These are phyloP conservation scores for Taiozyma sp. DNA, from an alignment of 1,139 yeast species.

Conservation along the genomic window DNA sequence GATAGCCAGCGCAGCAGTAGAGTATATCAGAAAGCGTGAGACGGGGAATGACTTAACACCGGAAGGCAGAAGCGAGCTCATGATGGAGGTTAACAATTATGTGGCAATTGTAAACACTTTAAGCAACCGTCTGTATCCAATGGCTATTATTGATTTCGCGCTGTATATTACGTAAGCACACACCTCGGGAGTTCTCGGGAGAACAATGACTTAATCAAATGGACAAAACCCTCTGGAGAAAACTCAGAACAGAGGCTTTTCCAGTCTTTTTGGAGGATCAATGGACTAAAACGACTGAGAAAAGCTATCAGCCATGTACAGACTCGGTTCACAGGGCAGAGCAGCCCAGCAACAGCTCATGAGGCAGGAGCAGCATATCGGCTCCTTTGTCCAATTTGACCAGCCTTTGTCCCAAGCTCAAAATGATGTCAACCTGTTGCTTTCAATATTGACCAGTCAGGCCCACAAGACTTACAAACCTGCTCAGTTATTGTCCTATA, in stretches of 20 bases:
- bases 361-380: slow-evolving; percentile 8
- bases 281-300: too few species aligned
- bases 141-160: too few species aligned
- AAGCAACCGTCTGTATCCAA: too few species aligned
- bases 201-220: background rate
- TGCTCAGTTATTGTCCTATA: slow-evolving; percentile 38
- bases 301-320: slow-evolving; percentile 16
- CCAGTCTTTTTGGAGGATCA: too few species aligned
- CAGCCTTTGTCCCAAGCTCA: slow-evolving; percentile 14
- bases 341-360: slow-evolving; percentile 18
- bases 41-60: slow-evolving; percentile 64
- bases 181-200: background rate
- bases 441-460: slow-evolving; percentile 10
- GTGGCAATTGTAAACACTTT: too few species aligned
- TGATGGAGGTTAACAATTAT: background rate
- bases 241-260: background rate
- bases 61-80: slow-evolving; percentile 36
- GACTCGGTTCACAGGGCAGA: slow-evolving; percentile 32
- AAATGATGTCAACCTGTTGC: slow-evolving; percentile 17
- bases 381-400: background rate
- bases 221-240: background rate
- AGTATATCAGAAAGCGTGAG: slow-evolving; percentile 40
- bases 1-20: slow-evolving; percentile 43
- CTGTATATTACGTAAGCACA: background rate
- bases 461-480: slow-evolving; percentile 1